phyloP scores from a whole-genome alignment of 441 rosid species.

The Gossypium armourianum region DNA sequence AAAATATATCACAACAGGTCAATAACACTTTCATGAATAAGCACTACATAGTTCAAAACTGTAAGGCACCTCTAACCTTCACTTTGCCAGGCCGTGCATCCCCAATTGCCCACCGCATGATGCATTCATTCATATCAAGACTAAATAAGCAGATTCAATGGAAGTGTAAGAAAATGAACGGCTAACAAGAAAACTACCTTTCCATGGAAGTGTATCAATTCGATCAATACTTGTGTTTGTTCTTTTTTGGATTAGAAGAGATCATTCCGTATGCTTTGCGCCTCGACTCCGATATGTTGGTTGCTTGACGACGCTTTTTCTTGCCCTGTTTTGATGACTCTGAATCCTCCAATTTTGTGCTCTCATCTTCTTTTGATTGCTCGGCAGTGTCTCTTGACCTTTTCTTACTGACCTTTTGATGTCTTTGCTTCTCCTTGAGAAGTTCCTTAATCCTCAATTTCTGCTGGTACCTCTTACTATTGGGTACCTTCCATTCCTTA shows the following conservation, averaged over 20 bases:
- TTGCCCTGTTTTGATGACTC: constrained; percentile 42
- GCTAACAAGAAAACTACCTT: not conserved
- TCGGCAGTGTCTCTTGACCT: constrained; percentile 22
- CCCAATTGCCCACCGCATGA: not conserved
- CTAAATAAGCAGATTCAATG: not conserved
- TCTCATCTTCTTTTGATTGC: constrained; percentile 20
- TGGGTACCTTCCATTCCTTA: constrained; percentile 64
- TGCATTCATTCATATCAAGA: not conserved
- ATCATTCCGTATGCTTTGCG: constrained; percentile 51
- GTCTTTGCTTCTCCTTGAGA: constrained; percentile 25
- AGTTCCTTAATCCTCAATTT: constrained; percentile 41
- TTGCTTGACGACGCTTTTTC: constrained; percentile 45
- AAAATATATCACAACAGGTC: not conserved
- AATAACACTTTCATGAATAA: not conserved
- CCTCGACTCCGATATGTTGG: constrained; percentile 42
- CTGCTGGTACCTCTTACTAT: constrained; percentile 32
- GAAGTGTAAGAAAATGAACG: not conserved
- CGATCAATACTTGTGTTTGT: constrained; percentile 21
- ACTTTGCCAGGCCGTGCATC: not conserved
- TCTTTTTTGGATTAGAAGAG: constrained; percentile 27
- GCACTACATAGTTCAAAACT: not conserved
- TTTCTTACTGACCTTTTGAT: constrained; percentile 30
- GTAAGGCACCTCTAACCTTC: not conserved
- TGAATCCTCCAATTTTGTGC: constrained; percentile 19
- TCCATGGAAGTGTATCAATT: not conserved